Evolutionary conservation across 2,329 filamentous ascomycete genomes (phyloP).

Genomic region (Fusarium xyrophilum): DNA sequence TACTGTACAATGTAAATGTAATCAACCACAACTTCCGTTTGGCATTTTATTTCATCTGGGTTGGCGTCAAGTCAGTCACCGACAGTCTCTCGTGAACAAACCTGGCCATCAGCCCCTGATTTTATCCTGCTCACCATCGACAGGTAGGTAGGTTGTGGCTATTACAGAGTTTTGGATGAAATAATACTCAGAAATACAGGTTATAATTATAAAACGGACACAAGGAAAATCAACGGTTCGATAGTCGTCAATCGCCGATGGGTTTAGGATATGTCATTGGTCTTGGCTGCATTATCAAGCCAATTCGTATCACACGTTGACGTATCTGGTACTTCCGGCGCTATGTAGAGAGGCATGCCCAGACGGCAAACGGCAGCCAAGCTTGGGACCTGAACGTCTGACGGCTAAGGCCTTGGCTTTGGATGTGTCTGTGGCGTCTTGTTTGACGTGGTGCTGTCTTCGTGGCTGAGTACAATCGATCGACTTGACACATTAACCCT

Average conservation of each 20-base stretch:
- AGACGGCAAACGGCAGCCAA: conserved; percentile 36
- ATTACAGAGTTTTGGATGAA: not conserved
- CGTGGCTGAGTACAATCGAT: conserved; percentile 13
- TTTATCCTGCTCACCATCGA: not conserved
- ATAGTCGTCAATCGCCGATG: conserved; percentile 18
- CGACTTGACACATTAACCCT: not conserved
- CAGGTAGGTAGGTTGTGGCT: not conserved
- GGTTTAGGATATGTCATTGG: conserved; percentile 17
- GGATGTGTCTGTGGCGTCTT: conserved; percentile 9
- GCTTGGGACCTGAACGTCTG: conserved; percentile 17
- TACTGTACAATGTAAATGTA: not conserved
- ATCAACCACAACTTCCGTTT: conserved; percentile 25
- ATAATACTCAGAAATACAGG: conserved; percentile 17
- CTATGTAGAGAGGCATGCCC: conserved; percentile 18
- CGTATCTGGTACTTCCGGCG: conserved; percentile 22
- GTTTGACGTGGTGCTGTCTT: not conserved
- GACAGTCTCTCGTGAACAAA: not conserved
- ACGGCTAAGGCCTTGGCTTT: conserved; percentile 19
- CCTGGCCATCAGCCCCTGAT: not conserved
- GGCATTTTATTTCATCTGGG: conserved; percentile 15
- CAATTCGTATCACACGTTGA: not conserved
- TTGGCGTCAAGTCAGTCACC: conserved; percentile 34
- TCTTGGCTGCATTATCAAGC: conserved; percentile 11
- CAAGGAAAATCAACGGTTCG: conserved; percentile 4
- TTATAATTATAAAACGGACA: conserved; percentile 17